Evolutionary conservation across 2,329 filamentous ascomycete species (phyloP).

Genomic region (Teratosphaeria destructans): DNA sequence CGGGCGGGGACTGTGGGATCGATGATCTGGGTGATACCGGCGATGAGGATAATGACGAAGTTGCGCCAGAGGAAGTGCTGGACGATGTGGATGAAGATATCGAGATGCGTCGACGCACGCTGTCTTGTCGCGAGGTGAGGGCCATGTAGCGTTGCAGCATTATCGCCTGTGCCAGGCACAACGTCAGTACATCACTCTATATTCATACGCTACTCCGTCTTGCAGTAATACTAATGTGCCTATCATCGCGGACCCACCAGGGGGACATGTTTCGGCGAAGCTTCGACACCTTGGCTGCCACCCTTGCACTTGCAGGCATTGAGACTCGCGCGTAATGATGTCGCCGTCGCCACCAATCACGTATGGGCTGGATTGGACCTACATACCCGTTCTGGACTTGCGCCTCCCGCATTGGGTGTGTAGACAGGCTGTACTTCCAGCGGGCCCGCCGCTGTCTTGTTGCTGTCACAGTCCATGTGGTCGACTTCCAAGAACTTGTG

Average conservation of each 20-base stretch:
- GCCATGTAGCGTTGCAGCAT: slow-evolving; percentile 24
- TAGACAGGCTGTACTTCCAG: background rate
- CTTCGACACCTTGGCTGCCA: background rate
- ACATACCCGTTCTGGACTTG: background rate
- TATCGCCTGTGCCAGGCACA: slow-evolving; percentile 2
- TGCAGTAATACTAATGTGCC: background rate
- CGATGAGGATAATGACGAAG: background rate
- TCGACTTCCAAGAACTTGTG: background rate
- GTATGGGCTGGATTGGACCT: background rate
- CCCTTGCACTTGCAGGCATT: background rate
- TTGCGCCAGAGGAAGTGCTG: slow-evolving; percentile 19
- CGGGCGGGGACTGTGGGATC: slow-evolving; percentile 2
- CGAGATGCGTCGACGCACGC: slow-evolving; percentile 28
- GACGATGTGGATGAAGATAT: background rate
- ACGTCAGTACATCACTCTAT: background rate
- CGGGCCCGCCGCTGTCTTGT: background rate
- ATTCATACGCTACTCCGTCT: background rate
- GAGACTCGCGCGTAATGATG: background rate
- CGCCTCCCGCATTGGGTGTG: background rate
- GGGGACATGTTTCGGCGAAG: background rate
- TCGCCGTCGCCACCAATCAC: background rate
- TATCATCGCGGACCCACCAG: background rate
- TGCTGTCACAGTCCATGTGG: background rate
- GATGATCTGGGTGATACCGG: slow-evolving; percentile 20
- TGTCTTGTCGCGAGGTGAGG: slow-evolving; percentile 30